Evolutionary conservation across 345 rosid species (phyloP), one percentile per base, ranked within the genome.

Genomic region (Angophora floribunda): DNA sequence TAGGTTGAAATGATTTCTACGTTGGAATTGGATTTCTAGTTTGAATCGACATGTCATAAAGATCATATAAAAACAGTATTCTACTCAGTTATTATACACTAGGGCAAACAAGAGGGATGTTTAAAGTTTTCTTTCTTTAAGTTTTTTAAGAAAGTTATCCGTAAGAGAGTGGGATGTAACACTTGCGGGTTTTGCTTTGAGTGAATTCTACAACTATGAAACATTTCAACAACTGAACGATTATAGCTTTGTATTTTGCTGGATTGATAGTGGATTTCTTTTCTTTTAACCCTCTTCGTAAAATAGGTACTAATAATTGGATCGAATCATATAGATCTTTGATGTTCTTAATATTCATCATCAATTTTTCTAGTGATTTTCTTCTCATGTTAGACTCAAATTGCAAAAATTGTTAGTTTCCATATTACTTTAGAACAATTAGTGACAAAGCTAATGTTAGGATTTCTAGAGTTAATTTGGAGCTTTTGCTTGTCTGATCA

Each of bases 251-350:
- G 15, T 19, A 19, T 49, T 75, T 75, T 1, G 45, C 2, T 0
- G 0, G 14, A 75, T 75, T 75, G 26, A 1, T 41, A 19, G 14
- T 75, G 15, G 49, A 75, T 19, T 75, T 12, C 24, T 75, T 36
- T 19, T 28, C 2, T 0, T 2, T 21, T 3, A 75, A 49, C 49
- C 0, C 14, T 75, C 14, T 11, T 2, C 2, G 2, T 75, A 6
- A 12, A 41, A 41, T 63, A 41, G 15, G 8, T 19, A 21, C 0
- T 10, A 0, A 41, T 21, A 22, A 1, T 19, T 1, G 0, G 9
- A 36, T 41, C 1, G 1, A 75, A 41, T 75, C 49, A 41, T 7
- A 21, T 10, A 75, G 6, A 75, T 9, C 3, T 75, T 1, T 10
- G 0, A 0, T 41, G 26, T 75, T 26, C 49, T 75, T 10, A 19